Evolutionary conservation across 352 stramenopile genomes (phyloP).

Genomic region (Pythium phragmitis): DNA sequence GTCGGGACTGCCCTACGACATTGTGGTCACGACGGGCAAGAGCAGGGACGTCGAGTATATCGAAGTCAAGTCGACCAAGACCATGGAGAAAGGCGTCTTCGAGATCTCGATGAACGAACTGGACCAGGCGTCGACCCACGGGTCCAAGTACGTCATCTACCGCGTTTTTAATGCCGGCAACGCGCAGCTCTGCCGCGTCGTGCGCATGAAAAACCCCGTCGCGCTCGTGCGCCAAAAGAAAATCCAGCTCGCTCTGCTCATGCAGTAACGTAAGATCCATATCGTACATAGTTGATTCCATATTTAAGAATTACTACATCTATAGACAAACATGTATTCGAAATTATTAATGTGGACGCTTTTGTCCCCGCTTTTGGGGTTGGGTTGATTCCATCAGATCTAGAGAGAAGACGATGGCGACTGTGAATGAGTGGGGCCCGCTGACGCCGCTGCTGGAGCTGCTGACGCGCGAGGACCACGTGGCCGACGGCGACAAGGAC

Average conservation of each 20-base stretch:
- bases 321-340: background rate
- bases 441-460: slow-evolving; percentile 49
- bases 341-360: slow-evolving; percentile 1
- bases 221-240: slow-evolving; percentile 80
- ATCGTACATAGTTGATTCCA: slow-evolving; percentile 10
- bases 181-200: slow-evolving; percentile 61
- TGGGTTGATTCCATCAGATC: slow-evolving; percentile 20
- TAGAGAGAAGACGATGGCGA: background rate
- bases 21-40: slow-evolving; percentile 48
- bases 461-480: slow-evolving; percentile 37
- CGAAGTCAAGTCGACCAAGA: slow-evolving; percentile 86
- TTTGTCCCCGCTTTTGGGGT: background rate
- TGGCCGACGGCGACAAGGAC: slow-evolving; percentile 38
- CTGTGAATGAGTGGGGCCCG: slow-evolving; percentile 41
- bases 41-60: slow-evolving; percentile 69
- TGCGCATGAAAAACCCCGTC: slow-evolving; percentile 84
- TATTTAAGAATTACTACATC: slow-evolving; percentile 6
- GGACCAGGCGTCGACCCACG: slow-evolving; percentile 74
- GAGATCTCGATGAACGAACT: slow-evolving; percentile 91
- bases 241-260: slow-evolving; percentile 75
- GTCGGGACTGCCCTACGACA: slow-evolving; percentile 81
- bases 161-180: slow-evolving; percentile 85
- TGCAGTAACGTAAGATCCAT: slow-evolving; percentile 48
- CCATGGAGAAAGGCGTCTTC: slow-evolving; percentile 85
- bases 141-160: slow-evolving; percentile 82